Base-by-base conservation (phyloP, 2,329 filamentous ascomycete genomes). In the Parastagonospora nodorum region DNA sequence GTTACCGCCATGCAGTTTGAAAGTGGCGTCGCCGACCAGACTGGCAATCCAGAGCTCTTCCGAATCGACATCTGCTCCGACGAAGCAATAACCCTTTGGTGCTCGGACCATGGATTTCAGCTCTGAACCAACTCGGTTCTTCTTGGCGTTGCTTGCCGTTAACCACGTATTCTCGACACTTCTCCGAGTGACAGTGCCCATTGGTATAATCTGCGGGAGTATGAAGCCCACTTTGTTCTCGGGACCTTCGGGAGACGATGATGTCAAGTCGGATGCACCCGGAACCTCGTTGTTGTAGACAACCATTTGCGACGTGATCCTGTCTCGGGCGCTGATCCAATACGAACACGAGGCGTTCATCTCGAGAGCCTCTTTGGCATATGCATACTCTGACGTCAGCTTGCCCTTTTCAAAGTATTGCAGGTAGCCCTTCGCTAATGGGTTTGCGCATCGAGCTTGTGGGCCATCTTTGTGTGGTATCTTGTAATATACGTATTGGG, bases 281-380 rank as follows among this genome's bases (percentile, higher is more conserved):
- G 49, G 45, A 8, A 61, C 48, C 38, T 95, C 86, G 30, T 86
- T 80, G 51, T 92, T 82, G 69, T 96, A 97, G 1, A 99, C 89
- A 2, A 96, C 92, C 82, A 97, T 90, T 68, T 99, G 94, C n/a
- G 88, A 89, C 81, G 79, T 93, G 74, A 99, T 99, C 42, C 94
- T 82, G 67, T 96, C 91, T 55, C 94, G 84, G 12, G 94, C 92
- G 66, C 91, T 96, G 63, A 99, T 97, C 94, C 95, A 99, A 74
- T 99, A 99, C 0, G 93, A 97, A 71, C 95, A 99, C 0, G 92
- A 96, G 0, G 94, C 92, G 64, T 99, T 99, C 94, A 99, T 99
- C 63, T 97, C 89, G 37, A 99, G 78, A 0, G 95, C 94, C 71
- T 96, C 92, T 68, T 95, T 97, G 0, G 94, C 94, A 65, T 97